Evolutionary conservation across 2,329 filamentous ascomycete species (phyloP).

Genomic region (Penicillium sp.): DNA sequence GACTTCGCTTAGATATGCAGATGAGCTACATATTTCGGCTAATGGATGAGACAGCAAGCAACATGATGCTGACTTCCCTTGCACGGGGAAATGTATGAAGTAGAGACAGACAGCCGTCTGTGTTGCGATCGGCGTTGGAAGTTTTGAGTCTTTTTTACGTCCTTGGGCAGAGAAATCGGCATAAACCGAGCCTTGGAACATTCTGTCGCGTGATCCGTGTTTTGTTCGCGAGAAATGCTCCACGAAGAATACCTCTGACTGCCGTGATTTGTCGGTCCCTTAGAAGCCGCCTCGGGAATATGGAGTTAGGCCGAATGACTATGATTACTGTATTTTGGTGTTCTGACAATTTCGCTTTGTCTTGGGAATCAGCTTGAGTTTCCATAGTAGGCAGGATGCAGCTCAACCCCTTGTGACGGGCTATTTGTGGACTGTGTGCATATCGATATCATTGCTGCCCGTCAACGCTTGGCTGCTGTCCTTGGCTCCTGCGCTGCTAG

Average conservation of each 20-base stretch:
- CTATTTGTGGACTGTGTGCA: background rate
- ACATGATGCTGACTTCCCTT: background rate
- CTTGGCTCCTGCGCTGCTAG: slow-evolving; percentile 10
- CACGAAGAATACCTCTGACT: background rate
- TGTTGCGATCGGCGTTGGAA: slow-evolving; percentile 2
- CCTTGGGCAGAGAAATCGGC: background rate
- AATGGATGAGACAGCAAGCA: background rate
- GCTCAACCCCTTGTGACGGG: background rate
- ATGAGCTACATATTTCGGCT: background rate
- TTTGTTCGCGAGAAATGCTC: background rate
- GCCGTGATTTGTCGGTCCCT: slow-evolving; percentile 3
- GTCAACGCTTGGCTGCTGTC: background rate
- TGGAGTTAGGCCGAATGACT: background rate
- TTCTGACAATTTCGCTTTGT: background rate
- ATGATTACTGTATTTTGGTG: background rate
- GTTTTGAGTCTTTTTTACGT: background rate
- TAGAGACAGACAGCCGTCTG: background rate
- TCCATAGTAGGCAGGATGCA: background rate
- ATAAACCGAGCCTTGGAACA: slow-evolving; percentile 1
- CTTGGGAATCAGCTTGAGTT: background rate
- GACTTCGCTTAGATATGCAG: background rate
- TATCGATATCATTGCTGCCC: background rate
- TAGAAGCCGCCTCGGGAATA: background rate
- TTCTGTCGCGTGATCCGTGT: slow-evolving; percentile 3
- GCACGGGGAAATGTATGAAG: background rate